phyloP scores from a whole-genome alignment of 1,284 basidiomycete species.

The Lentinus polychrous region DNA sequence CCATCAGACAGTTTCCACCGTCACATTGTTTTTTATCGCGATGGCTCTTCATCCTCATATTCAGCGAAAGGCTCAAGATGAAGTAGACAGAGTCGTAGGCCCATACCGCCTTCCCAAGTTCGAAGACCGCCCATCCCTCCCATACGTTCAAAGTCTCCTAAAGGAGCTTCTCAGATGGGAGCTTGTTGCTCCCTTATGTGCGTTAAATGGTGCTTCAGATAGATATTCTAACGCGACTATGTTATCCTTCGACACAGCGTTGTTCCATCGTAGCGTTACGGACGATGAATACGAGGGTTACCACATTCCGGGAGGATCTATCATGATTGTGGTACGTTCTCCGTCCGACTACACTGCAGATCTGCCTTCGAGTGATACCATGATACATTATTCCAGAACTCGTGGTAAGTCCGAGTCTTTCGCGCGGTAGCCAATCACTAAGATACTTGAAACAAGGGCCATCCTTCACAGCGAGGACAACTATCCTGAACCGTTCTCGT shows the following conservation, averaged over 20 bases:
- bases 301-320: background rate
- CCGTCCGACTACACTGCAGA: no score
- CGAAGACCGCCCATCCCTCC: conserved; percentile 21
- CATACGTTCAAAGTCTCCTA: conserved; percentile 23
- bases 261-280: background rate
- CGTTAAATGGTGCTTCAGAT: no score
- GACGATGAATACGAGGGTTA: background rate
- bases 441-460: no score
- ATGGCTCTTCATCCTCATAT: conserved; percentile 15
- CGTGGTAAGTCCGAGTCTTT: no score
- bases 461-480: conserved; percentile 11
- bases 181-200: background rate
- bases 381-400: no score
- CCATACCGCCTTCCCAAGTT: conserved; percentile 17
- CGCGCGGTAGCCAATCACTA: no score
- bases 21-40: background rate
- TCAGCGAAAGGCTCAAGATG: conserved; percentile 21
- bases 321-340: background rate
- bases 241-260: background rate
- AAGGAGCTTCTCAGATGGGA: conserved; percentile 14
- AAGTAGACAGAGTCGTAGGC: conserved; percentile 27
- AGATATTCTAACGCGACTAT: no score
- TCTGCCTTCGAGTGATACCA: no score
- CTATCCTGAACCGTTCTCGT: conserved; percentile 14
- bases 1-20: conserved; percentile 4